These are phyloP conservation scores for Syzygium oleosum DNA, from an alignment of 345 rosid species.

Conservation along the genomic window DNA sequence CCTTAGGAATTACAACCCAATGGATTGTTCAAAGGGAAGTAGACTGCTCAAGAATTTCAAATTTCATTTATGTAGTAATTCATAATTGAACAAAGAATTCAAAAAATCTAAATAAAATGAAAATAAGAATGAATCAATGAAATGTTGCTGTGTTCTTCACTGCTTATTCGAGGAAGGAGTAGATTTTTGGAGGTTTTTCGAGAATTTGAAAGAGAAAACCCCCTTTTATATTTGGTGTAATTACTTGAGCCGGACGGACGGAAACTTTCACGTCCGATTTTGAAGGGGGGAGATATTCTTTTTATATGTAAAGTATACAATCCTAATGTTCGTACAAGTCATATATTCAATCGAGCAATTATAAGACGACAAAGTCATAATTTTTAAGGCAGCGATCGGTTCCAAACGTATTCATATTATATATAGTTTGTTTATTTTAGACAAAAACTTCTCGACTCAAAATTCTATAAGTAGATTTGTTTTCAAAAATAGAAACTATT, in stretches of 20 bases:
- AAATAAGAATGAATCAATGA: background rate
- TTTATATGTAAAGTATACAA: background rate
- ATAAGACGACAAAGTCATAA: background rate
- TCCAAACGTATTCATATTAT: background rate
- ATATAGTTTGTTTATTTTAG: background rate
- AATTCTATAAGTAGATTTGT: background rate
- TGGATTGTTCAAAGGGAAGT: too few relatives aligned
- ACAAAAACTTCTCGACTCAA: background rate
- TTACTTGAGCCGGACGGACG: background rate
- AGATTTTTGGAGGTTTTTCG: background rate
- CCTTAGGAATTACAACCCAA: too few relatives aligned
- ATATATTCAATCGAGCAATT: background rate
- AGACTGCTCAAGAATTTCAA: too few relatives aligned
- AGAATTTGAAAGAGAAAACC: background rate
- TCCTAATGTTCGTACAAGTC: fast-evolving
- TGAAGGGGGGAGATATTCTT: background rate
- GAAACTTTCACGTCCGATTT: background rate
- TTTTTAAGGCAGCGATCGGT: background rate
- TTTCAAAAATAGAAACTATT: background rate
- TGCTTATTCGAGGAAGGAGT: background rate
- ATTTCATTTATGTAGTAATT: background rate
- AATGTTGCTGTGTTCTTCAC: background rate
- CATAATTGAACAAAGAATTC: background rate
- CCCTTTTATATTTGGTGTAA: background rate
- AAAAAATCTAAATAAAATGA: background rate